Percentiles rank a stretch among this genome's conserved stretches.
phyloP scores from a whole-genome alignment of 2,329 filamentous ascomycete species.

The Fusarium multiceps region DNA sequence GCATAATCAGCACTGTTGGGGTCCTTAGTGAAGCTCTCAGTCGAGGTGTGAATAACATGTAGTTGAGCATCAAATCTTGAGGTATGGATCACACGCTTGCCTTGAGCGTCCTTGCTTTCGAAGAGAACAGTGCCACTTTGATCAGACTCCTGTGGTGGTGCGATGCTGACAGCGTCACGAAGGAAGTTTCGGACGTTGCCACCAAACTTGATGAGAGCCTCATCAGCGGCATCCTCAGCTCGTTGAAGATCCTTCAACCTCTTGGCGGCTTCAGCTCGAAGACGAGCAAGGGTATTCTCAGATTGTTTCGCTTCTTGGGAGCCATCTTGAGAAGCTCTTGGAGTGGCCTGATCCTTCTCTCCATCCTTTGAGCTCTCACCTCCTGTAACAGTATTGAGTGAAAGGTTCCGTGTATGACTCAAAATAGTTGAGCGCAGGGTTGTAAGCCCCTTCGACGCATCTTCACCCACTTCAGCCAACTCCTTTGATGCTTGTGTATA shows the following conservation, averaged over 20 bases:
- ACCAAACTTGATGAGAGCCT: slow-evolving; percentile 91
- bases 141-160: slow-evolving; percentile 71
- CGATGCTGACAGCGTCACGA: slow-evolving; percentile 88
- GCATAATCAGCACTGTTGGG: slow-evolving; percentile 80
- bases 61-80: slow-evolving; percentile 95
- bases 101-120: slow-evolving; percentile 90
- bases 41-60: slow-evolving; percentile 90
- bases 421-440: slow-evolving; percentile 75
- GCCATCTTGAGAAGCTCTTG: slow-evolving; percentile 55
- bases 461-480: slow-evolving; percentile 79
- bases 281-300: slow-evolving; percentile 77
- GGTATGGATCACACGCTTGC: slow-evolving; percentile 93
- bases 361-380: slow-evolving; percentile 48
- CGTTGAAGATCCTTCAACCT: slow-evolving; percentile 88
- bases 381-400: slow-evolving; percentile 63
- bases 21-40: slow-evolving; percentile 85
- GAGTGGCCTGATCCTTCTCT: slow-evolving; percentile 58
- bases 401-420: slow-evolving; percentile 78
- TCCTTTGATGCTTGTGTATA: slow-evolving; percentile 91
- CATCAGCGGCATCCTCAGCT: slow-evolving; percentile 95
- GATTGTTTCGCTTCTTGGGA: slow-evolving; percentile 60
- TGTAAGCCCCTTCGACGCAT: slow-evolving; percentile 83
- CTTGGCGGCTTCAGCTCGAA: slow-evolving; percentile 82
- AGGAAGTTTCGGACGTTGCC: slow-evolving; percentile 90
- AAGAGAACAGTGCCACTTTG: slow-evolving; percentile 79